phyloP scores from a whole-genome alignment of 202 grass and related monocot genomes.

The Bolboschoenoplectus hybrid region DNA sequence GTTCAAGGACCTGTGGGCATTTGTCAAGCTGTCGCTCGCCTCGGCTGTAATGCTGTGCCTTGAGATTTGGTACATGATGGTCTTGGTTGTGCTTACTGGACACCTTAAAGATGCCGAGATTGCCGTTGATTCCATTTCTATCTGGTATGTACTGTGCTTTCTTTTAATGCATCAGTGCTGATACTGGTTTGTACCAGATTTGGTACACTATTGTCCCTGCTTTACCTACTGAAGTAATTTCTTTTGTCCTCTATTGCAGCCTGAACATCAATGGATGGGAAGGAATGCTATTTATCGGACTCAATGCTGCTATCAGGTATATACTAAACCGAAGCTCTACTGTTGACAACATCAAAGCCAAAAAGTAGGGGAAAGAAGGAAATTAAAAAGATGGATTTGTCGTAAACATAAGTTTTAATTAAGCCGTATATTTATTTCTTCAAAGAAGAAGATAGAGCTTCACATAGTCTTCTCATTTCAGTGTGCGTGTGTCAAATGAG shows the following conservation, averaged over 20 bases:
- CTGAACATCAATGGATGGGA: slow-evolving; percentile 99
- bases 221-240: neutral
- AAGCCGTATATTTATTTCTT: neutral
- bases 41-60: slow-evolving; percentile 92
- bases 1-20: slow-evolving; percentile 67
- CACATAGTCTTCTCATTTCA: slow-evolving; percentile 15
- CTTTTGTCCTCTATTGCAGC: slow-evolving; percentile 39
- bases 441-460: neutral
- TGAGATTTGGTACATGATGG: slow-evolving; percentile 97
- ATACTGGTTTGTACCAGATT: neutral
- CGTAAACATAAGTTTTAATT: neutral
- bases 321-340: neutral
- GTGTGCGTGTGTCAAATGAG: slow-evolving; percentile 90
- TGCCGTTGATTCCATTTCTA: slow-evolving; percentile 83
- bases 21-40: slow-evolving; percentile 68
- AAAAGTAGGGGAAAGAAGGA: neutral
- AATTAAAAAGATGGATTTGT: neutral
- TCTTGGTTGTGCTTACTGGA: slow-evolving; percentile 83
- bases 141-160: slow-evolving; percentile 46
- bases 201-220: neutral
- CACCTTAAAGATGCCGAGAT: slow-evolving; percentile 78
- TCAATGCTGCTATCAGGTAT: slow-evolving; percentile 81
- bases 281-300: slow-evolving; percentile 88
- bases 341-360: neutral
- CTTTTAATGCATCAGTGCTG: neutral